Evolutionary conservation across 192 early-diverging fungal genomes (phyloP).

Genomic region (Coemansia sp.): DNA sequence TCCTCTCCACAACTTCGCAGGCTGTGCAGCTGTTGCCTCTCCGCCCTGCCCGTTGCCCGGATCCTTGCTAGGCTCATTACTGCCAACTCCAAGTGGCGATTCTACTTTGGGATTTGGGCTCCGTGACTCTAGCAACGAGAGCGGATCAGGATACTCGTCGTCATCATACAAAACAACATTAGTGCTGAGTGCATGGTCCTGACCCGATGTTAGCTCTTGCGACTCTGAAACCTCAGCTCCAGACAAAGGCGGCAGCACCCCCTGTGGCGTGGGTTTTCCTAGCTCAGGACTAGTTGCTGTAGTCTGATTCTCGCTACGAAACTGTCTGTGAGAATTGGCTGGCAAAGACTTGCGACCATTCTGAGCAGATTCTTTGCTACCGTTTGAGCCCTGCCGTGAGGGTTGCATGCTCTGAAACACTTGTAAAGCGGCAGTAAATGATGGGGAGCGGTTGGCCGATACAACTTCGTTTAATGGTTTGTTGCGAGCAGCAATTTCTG

Average conservation of each 20-base stretch:
- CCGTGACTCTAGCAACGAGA: conserved; percentile 5
- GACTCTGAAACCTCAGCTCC: too few relatives aligned
- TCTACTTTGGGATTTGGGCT: background rate
- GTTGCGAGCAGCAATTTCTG: background rate
- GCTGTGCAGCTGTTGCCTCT: background rate
- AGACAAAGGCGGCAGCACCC: too few relatives aligned
- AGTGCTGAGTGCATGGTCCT: background rate
- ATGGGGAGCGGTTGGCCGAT: conserved; percentile 3
- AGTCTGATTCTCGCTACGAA: background rate
- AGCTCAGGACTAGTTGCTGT: conserved; percentile 27
- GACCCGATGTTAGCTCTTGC: too few relatives aligned
- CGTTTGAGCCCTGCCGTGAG: background rate
- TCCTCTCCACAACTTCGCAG: conserved; percentile 5
- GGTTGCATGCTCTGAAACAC: conserved; percentile 12
- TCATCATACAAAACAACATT: background rate
- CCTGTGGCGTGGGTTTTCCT: conserved; percentile 3
- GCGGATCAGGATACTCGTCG: conserved; percentile 22
- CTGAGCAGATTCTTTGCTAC: too few relatives aligned
- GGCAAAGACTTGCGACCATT: too few relatives aligned
- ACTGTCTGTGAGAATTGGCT: background rate
- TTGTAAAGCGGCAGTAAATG: conserved; percentile 15
- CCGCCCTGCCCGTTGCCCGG: background rate
- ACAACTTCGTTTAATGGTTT: background rate
- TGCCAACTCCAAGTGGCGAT: conserved; percentile 3
- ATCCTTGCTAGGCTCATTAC: background rate